These are phyloP conservation scores for Calocybe indica DNA, from an alignment of 768 basidiomycete species.

Conservation along the genomic window DNA sequence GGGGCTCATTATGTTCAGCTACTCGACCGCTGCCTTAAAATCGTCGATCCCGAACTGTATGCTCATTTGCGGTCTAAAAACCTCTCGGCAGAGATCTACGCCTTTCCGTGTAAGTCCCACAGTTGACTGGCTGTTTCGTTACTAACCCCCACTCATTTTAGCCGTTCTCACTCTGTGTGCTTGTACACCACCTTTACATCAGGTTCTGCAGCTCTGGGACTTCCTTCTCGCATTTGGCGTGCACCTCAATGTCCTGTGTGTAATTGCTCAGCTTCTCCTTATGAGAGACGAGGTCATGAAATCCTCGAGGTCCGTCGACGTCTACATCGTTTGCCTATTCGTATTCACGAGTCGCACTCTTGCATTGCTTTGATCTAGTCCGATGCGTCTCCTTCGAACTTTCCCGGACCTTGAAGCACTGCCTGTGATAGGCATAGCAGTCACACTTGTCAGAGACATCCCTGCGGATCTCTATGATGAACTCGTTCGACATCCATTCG, in stretches of 20 bases:
- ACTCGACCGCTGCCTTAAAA: slow-evolving; percentile 85
- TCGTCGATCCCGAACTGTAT: slow-evolving; percentile 86
- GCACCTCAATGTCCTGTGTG: slow-evolving; percentile 93
- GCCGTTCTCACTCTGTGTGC: slow-evolving; percentile 94
- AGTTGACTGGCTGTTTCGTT: neutral
- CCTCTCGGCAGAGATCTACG: slow-evolving; percentile 92
- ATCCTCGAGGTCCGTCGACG: slow-evolving; percentile 63
- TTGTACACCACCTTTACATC: slow-evolving; percentile 92
- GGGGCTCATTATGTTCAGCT: slow-evolving; percentile 43
- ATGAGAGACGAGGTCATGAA: slow-evolving; percentile 89
- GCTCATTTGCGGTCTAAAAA: slow-evolving; percentile 82
- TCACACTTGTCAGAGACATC: slow-evolving; percentile 89
- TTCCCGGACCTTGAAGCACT: slow-evolving; percentile 89
- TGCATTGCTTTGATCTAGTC: slow-evolving; percentile 39
- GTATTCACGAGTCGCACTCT: slow-evolving; percentile 1
- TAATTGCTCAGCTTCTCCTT: slow-evolving; percentile 89
- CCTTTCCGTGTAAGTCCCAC: slow-evolving; percentile 79
- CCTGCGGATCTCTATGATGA: slow-evolving; percentile 84
- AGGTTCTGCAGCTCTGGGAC: slow-evolving; percentile 95
- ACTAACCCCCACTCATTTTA: slow-evolving; percentile 20
- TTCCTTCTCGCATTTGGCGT: slow-evolving; percentile 96
- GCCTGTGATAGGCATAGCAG: slow-evolving; percentile 87
- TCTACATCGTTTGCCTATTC: neutral
- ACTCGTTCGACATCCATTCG: slow-evolving; percentile 83
- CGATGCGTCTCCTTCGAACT: slow-evolving; percentile 90